phyloP scores from a whole-genome alignment of 75 land plant species.

The Sequoiadendron giganteum region DNA sequence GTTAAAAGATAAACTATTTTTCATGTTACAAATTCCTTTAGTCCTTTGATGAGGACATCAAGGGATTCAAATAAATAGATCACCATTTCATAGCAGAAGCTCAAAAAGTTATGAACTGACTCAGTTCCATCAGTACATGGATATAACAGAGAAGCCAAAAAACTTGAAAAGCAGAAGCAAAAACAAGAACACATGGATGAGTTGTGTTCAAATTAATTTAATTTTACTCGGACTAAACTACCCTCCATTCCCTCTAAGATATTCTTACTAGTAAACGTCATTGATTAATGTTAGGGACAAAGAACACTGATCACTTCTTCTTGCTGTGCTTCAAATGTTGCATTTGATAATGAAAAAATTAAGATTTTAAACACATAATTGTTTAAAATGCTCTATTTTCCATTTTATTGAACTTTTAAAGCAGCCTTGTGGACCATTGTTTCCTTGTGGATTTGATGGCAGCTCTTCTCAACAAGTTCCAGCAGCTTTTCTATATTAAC shows the following conservation, averaged over 20 bases:
- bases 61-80: not conserved
- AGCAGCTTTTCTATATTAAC: slow-evolving; percentile 88
- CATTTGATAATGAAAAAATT: not conserved
- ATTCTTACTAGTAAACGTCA: not conserved
- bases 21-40: too few relatives aligned
- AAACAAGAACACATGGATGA: not conserved
- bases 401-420: slow-evolving; percentile 57
- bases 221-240: not conserved
- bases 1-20: too few relatives aligned
- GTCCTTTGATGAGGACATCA: too few relatives aligned
- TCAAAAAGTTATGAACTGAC: not conserved
- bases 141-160: not conserved
- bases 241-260: not conserved
- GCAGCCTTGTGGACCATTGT: slow-evolving; percentile 97
- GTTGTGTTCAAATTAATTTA: not conserved
- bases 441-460: slow-evolving; percentile 99
- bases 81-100: not conserved
- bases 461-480: slow-evolving; percentile 98
- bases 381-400: not conserved
- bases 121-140: not conserved
- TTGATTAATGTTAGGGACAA: not conserved
- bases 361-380: not conserved
- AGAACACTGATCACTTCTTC: not conserved
- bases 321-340: not conserved
- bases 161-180: not conserved